Conservation (phyloP, 2,329 filamentous ascomycete species). For the Xylaria sp. region DNA sequence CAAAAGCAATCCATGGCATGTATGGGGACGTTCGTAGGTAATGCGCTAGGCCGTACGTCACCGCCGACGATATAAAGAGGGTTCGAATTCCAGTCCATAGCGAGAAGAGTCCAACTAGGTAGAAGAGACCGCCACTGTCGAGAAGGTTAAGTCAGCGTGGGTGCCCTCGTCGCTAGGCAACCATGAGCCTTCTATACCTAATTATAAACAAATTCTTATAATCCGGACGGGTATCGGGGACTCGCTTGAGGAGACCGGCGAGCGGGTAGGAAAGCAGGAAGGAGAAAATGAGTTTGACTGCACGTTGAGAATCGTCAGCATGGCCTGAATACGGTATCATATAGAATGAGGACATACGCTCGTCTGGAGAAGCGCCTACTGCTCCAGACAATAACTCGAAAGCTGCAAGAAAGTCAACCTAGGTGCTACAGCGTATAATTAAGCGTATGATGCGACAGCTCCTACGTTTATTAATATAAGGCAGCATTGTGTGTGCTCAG, state of each 20-base stretch:
- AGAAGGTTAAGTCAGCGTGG: slow-evolving; percentile 28
- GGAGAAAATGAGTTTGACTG: slow-evolving; percentile 92
- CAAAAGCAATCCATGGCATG: slow-evolving; percentile 98
- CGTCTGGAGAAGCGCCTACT: slow-evolving; percentile 59
- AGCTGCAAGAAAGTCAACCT: slow-evolving; percentile 50
- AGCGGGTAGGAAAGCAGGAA: slow-evolving; percentile 94
- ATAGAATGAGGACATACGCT: slow-evolving; percentile 53
- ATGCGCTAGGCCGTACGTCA: slow-evolving; percentile 84
- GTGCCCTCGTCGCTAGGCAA: slow-evolving; percentile 12
- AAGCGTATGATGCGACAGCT: background rate
- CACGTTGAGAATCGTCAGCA: slow-evolving; percentile 30
- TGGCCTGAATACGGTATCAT: background rate
- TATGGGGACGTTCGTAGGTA: slow-evolving; percentile 82
- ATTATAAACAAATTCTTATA: slow-evolving; percentile 92
- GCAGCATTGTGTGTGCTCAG: slow-evolving; percentile 35
- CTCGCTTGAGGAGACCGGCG: slow-evolving; percentile 85
- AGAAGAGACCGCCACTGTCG: slow-evolving; percentile 70
- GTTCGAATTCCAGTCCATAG: slow-evolving; percentile 88
- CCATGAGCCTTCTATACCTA: slow-evolving; percentile 59
- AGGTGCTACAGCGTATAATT: background rate
- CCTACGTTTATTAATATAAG: slow-evolving; percentile 43
- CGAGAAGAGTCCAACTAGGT: slow-evolving; percentile 91
- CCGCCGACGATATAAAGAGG: slow-evolving; percentile 80
- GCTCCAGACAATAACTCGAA: slow-evolving; percentile 56
- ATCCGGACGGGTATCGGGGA: slow-evolving; percentile 85